These are phyloP conservation scores for Wallacemonas sp. DNA, from an alignment of 208 protist genomes.

Conservation along the genomic window DNA sequence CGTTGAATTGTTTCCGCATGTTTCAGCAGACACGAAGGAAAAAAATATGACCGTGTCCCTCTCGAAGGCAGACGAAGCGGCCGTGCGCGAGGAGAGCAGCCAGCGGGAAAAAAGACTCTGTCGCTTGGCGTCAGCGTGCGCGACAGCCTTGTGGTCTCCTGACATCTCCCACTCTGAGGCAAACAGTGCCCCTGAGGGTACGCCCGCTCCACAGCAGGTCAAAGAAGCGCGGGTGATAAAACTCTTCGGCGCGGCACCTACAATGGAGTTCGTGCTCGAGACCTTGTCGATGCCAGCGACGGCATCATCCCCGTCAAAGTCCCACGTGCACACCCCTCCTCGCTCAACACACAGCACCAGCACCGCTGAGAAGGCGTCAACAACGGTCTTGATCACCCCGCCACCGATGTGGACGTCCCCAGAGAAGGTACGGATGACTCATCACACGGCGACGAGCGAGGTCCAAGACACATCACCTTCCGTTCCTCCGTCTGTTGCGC, in stretches of 20 bases:
- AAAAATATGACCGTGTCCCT: too few species aligned
- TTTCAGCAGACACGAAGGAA: background rate
- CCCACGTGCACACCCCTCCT: too few species aligned
- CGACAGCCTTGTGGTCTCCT: background rate
- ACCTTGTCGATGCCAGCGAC: background rate
- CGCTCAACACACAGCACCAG: background rate
- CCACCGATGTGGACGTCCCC: background rate
- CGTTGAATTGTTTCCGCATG: slow-evolving; percentile 1
- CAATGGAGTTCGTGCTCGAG: background rate
- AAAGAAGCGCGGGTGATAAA: background rate
- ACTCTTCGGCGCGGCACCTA: background rate
- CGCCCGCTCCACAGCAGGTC: background rate
- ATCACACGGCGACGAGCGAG: too few species aligned
- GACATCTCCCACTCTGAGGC: background rate
- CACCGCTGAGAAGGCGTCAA: background rate
- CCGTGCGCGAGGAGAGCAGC: background rate
- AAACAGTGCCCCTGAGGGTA: too few species aligned
- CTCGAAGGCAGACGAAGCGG: background rate
- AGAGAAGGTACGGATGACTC: background rate
- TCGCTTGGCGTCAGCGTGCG: slow-evolving; percentile 6
- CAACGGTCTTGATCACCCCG: background rate
- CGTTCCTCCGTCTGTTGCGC: background rate
- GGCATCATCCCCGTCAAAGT: background rate
- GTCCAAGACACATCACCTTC: background rate
- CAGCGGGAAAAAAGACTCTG: background rate